Percentiles rank a stretch among this genome's conserved stretches.
Conservation (phyloP, 352 stramenopile genomes). For the Globisporangium nunn region DNA sequence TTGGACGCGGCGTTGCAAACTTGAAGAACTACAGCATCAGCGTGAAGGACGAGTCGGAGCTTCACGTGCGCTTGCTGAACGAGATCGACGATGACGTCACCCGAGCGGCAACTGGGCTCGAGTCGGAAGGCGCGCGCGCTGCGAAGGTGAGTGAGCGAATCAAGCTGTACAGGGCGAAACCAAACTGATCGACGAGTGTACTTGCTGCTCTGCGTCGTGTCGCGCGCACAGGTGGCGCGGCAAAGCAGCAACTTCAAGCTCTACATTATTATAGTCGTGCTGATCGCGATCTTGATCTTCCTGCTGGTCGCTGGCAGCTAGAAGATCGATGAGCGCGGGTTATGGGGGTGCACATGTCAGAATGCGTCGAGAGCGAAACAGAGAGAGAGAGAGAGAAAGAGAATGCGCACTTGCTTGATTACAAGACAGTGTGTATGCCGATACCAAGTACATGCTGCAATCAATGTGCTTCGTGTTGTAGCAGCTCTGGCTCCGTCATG, state of each 20-base stretch:
- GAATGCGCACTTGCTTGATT: neutral
- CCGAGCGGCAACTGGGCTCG: constrained; percentile 75
- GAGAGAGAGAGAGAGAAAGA: neutral
- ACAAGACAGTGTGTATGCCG: neutral
- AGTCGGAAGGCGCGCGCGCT: constrained; percentile 73
- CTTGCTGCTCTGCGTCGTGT: neutral
- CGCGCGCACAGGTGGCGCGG: constrained; percentile 71
- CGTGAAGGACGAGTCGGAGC: constrained; percentile 87
- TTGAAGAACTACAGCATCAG: constrained; percentile 80
- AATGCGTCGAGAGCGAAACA: neutral
- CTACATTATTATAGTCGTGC: constrained; percentile 87
- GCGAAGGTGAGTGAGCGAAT: constrained; percentile 29
- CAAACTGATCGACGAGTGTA: too few species aligned
- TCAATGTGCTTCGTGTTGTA: neutral
- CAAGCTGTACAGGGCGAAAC: too few species aligned
- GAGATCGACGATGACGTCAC: constrained; percentile 88
- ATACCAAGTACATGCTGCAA: constrained; percentile 3
- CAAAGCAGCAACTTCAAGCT: constrained; percentile 93
- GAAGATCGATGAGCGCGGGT: neutral
- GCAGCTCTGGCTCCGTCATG: neutral
- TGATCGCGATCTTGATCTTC: constrained; percentile 85
- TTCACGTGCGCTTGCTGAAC: constrained; percentile 84
- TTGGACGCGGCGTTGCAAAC: constrained; percentile 76
- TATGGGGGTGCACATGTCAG: too few species aligned
- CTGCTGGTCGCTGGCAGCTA: constrained; percentile 71